Evolutionary conservation across 2,329 filamentous ascomycete species (phyloP), one percentile per base, ranked within the genome.

Genomic region (Ascochyta pisi): DNA sequence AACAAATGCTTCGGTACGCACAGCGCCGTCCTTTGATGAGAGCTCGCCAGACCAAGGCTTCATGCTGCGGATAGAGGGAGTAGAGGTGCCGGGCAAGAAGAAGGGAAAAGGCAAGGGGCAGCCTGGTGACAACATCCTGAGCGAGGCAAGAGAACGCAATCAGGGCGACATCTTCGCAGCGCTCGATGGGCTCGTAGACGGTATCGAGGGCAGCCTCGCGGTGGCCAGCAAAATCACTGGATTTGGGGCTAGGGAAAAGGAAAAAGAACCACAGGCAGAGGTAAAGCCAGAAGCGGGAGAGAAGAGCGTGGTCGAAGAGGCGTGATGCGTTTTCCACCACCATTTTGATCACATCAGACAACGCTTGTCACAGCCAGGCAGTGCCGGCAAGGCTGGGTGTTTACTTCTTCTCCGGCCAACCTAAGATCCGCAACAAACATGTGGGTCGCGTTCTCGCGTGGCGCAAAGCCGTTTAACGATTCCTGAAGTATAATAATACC

Each of bases 11-110:
- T 76, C 76, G 9, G 75, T 89, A 9, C 77, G 78, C 7, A 79
- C 80, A 9, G 88, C 88, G 15, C 88, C 88, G 1, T 88, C 84
- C 2, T 89, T 86, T 70, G 84, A 85, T 39, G 81, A 80, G 39
- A 78, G 68, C 61, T 66, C 62, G 27, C 72, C 61, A 12, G 73
- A 75, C 31, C 77, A 77, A 37, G 78, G 80, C 6, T 71, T 88
- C 61, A 87, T 90, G 83, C 74, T 90, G 41, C 80, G 78, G 54
- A 83, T 91, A 48, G 83, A 89, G 55, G 88, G 87, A 3, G 73
- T 69, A 58, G 82, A 64, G 60, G 60, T 72, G 48, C 63, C 67
- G 22, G 54, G 54, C 42, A 71, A 67, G 69, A 69, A 47, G 47
- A 75, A 73, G 47, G 64, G 68, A 1, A 71, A 73, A 59, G 62